These are phyloP conservation scores for Penicillium pancosmium DNA, from an alignment of 495 filamentous ascomycete genomes.

Conservation along the genomic window DNA sequence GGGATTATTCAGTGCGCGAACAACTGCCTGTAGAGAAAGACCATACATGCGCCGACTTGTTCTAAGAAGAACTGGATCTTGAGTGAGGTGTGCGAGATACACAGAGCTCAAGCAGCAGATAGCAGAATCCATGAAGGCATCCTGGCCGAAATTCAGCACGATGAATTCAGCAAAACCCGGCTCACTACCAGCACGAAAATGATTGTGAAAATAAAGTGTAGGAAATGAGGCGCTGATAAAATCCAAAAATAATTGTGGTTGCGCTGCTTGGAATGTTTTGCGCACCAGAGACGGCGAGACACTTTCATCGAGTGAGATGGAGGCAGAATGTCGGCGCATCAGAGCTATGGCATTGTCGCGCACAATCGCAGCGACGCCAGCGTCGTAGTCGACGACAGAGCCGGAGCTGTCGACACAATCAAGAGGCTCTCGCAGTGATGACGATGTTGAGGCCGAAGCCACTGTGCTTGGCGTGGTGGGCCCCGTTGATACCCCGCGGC, in stretches of 20 bases:
- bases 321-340: constrained; percentile 28
- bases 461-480: constrained; percentile 6
- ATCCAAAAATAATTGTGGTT: constrained; percentile 30
- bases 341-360: constrained; percentile 31
- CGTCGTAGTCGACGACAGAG: not conserved
- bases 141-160: constrained; percentile 25
- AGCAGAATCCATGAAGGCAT: constrained; percentile 32
- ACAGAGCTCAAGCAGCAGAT: constrained; percentile 36
- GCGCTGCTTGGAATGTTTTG: constrained; percentile 25
- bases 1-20: constrained; percentile 25
- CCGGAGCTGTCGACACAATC: not conserved
- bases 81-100: constrained; percentile 31
- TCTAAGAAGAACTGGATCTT: constrained; percentile 26
- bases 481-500: constrained; percentile 9
- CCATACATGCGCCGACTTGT: constrained; percentile 37
- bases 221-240: constrained; percentile 37
- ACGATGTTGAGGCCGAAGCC: constrained; percentile 1
- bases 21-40: constrained; percentile 25
- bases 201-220: constrained; percentile 37
- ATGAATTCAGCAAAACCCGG: constrained; percentile 32
- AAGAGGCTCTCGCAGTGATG: constrained; percentile 13
- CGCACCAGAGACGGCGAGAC: constrained; percentile 30
- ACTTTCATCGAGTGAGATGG: constrained; percentile 22
- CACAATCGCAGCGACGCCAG: constrained; percentile 22
- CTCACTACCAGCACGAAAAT: constrained; percentile 29